phyloP scores from a whole-genome alignment of 176 grass and related monocot genomes.

The Rhynchospora pubera region DNA sequence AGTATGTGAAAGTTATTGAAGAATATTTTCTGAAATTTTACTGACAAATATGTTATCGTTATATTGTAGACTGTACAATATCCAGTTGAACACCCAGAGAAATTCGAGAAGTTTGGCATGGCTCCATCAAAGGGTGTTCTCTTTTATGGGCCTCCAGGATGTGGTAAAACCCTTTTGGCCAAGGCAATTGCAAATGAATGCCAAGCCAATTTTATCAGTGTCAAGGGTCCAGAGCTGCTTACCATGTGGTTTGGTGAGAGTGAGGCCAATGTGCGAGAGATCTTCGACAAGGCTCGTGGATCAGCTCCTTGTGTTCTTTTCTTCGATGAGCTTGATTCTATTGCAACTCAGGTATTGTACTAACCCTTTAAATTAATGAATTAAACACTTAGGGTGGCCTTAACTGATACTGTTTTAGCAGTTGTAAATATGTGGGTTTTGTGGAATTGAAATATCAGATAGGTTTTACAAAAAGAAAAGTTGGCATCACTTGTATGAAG shows the following conservation, averaged over 20 bases:
- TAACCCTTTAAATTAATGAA: not conserved
- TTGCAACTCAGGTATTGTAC: constrained; percentile 64
- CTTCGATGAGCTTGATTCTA: constrained; percentile 73
- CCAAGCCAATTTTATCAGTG: constrained; percentile 87
- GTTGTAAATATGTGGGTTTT: not conserved
- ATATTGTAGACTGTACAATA: constrained; percentile 65
- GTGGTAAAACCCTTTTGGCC: constrained; percentile 78
- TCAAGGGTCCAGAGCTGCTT: constrained; percentile 71
- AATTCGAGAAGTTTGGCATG: constrained; percentile 93
- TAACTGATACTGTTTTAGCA: not conserved
- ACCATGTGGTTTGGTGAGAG: constrained; percentile 98
- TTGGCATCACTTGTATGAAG: not conserved
- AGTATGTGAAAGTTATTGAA: not conserved
- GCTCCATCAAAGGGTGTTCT: constrained; percentile 81
- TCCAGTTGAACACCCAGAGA: constrained; percentile 81
- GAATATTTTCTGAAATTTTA: not conserved
- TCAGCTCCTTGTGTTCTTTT: constrained; percentile 77
- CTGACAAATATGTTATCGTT: not conserved
- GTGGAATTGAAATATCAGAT: not conserved
- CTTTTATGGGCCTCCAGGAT: constrained; percentile 85
- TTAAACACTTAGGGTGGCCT: not conserved
- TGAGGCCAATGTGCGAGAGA: constrained; percentile 78
- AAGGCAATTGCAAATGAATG: constrained; percentile 95
- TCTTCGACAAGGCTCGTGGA: constrained; percentile 69
- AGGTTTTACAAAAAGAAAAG: not conserved